Percentiles rank a stretch among this genome's conserved stretches.
These are phyloP conservation scores for Penicillium herquei DNA, from an alignment of 495 filamentous ascomycete genomes.

Conservation along the genomic window DNA sequence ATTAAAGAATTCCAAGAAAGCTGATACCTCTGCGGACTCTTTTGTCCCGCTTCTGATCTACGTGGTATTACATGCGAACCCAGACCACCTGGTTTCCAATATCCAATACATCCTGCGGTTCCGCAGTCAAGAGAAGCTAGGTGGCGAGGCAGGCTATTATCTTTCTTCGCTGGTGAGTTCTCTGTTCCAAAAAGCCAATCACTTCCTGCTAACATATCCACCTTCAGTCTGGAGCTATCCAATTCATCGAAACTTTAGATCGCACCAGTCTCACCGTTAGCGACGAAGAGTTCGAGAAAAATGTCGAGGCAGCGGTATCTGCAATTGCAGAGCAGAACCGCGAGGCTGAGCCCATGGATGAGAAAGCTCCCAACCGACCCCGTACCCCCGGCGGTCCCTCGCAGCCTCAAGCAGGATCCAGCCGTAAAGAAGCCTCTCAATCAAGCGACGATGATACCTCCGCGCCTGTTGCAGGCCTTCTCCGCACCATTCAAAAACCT, in stretches of 20 bases:
- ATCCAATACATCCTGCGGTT: conserved; percentile 98
- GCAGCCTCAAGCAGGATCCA: conserved; percentile 49
- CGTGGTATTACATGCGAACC: conserved; percentile 90
- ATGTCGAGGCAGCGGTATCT: conserved; percentile 95
- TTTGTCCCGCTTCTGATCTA: conserved; percentile 96
- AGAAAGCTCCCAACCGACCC: conserved; percentile 42
- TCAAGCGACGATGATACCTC: conserved; percentile 61
- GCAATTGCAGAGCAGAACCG: conserved; percentile 88
- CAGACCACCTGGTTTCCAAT: conserved; percentile 93
- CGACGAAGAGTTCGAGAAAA: conserved; percentile 91
- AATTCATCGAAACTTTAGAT: conserved; percentile 96
- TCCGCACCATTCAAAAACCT: conserved; percentile 89
- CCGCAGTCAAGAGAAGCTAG: conserved; percentile 93
- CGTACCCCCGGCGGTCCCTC: conserved; percentile 12
- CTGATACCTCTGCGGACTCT: conserved; percentile 89
- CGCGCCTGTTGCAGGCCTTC: conserved; percentile 78
- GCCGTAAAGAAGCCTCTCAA: conserved; percentile 30
- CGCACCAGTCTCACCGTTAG: conserved; percentile 89
- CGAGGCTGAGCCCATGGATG: conserved; percentile 54
- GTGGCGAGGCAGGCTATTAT: conserved; percentile 96
- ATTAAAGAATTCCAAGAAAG: conserved; percentile 80
- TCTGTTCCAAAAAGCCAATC: neutral
- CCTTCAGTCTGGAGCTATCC: conserved; percentile 82
- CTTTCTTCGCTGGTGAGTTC: conserved; percentile 79
- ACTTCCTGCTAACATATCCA: conserved; percentile 9